Percentiles rank a stretch among this genome's conserved stretches.
Evolutionary conservation across 1,284 basidiomycete species (phyloP).

Genomic region (Papiliotrema laurentii): DNA sequence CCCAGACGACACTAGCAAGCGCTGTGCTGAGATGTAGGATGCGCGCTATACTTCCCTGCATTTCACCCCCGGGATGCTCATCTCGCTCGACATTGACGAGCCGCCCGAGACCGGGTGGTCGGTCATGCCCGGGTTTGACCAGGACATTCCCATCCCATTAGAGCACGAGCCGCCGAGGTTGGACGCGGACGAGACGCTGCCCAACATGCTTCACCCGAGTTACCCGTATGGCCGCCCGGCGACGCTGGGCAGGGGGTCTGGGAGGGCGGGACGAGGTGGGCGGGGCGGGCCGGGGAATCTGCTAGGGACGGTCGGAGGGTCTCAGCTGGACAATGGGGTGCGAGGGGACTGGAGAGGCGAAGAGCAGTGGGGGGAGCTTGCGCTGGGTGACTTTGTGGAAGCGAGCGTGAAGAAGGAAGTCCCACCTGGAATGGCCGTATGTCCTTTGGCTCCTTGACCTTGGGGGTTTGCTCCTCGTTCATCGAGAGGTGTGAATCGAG

Average conservation of each 20-base stretch:
- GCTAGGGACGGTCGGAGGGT: constrained; percentile 19
- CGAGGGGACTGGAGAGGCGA: constrained; percentile 9
- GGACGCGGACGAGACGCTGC: constrained; percentile 43
- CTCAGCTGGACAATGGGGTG: constrained; percentile 1
- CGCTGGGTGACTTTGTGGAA: constrained; percentile 29
- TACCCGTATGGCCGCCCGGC: constrained; percentile 38
- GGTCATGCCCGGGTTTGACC: constrained; percentile 46
- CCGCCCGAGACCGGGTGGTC: constrained; percentile 39
- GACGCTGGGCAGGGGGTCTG: constrained; percentile 3
- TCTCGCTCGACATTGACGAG: constrained; percentile 35
- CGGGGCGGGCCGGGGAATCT: constrained; percentile 19
- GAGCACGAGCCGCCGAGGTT: constrained; percentile 29
- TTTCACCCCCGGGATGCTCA: constrained; percentile 29
- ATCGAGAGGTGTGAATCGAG: no score
- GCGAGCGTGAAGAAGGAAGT: constrained; percentile 32
- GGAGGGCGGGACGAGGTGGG: constrained; percentile 4
- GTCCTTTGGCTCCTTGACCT: no score
- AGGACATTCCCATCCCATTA: constrained; percentile 23
- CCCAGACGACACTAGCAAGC: no score
- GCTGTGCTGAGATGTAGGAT: constrained; percentile 26
- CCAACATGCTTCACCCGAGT: constrained; percentile 35
- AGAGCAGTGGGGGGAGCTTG: constrained; percentile 35
- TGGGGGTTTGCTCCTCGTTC: no score
- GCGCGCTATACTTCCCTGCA: constrained; percentile 43
- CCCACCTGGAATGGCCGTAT: constrained; percentile 46